Evolutionary conservation across 2,329 filamentous ascomycete genomes (phyloP), one percentile per base, ranked within the genome.

Genomic region (Cladosporium sp.): DNA sequence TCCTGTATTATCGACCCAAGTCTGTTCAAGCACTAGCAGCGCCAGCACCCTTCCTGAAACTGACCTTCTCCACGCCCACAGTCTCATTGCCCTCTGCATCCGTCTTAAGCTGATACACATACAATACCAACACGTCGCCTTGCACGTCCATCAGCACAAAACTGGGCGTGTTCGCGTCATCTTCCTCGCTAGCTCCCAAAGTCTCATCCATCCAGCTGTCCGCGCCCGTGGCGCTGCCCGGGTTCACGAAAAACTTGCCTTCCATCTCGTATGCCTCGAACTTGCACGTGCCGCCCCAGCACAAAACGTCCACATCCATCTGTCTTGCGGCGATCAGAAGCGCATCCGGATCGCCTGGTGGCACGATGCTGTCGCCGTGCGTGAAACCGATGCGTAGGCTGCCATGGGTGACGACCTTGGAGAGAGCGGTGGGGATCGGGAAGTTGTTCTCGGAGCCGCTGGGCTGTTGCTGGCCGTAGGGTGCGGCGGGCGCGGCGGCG

Each of bases 81-180:
- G 67, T 78, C 62, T 78, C 75, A 32, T 68, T 71, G 3, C 76
- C 76, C 53, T 76, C 71, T 30, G 69, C 73, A 50, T 78, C 75
- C 56, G 70, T 78, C 56, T 73, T 72, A 50, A 79, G 62, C 59
- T 79, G 77, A 56, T 97, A 97, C 47, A 97, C 92, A 68, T 97
- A 97, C 43, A 97, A 78, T 53, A 94, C 94, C 58, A 97, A 79
- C 13, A 94, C 94, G 67, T 96, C 94, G 27, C 92, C 92, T 80
- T 97, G 92, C 30, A 96, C 91, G 79, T 97, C 92, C 92, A 97
- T 96, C 68, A 97, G 72, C 65, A 93, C 95, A 70, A 97, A 96
- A 67, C 90, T 95, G 20, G 92, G 92, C 50, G 84, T 84, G 19
- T 86, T 86, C 49, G 92, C 86, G 64, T 72, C 72, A 11, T 69